Evolutionary conservation across 306 rosid species (phyloP).

Genomic region (Dalbergia oliveri): DNA sequence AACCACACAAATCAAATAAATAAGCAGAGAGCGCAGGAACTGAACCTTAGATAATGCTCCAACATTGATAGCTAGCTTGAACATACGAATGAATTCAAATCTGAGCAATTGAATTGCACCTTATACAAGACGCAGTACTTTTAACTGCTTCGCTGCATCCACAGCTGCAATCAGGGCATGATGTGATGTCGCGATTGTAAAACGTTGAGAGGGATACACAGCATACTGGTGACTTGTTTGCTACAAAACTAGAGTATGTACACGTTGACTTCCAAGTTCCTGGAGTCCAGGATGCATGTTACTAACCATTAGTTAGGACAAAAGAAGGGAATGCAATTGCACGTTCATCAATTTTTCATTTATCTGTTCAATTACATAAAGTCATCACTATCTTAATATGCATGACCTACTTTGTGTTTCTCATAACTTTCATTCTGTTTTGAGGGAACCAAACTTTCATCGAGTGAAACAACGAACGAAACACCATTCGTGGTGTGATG

Average conservation of each 20-base stretch:
- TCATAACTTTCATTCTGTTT: not conserved
- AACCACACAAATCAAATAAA: not conserved
- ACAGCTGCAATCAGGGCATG: constrained; percentile 73
- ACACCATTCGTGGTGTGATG: too few relatives aligned
- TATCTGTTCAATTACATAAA: not conserved
- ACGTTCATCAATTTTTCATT: not conserved
- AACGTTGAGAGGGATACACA: constrained; percentile 87
- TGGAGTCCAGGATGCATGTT: constrained; percentile 47
- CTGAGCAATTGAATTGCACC: constrained; percentile 47
- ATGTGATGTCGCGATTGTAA: constrained; percentile 71
- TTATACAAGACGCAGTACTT: constrained; percentile 54
- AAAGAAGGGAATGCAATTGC: not conserved
- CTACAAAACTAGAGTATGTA: constrained; percentile 74
- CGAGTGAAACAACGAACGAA: too few relatives aligned
- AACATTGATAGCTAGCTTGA: not conserved
- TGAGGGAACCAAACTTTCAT: not conserved
- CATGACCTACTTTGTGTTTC: constrained; percentile 8
- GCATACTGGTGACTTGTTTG: constrained; percentile 63
- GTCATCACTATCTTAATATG: constrained; percentile 7
- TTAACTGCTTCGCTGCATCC: constrained; percentile 68
- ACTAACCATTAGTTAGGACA: constrained; percentile 25
- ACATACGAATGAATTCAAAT: not conserved
- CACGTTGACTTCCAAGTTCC: constrained; percentile 87
- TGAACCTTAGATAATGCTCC: not conserved
- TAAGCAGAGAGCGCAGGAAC: not conserved